phyloP scores from a whole-genome alignment of 371 early-diverging fungal genomes.

The Apophysomyces variabilis region DNA sequence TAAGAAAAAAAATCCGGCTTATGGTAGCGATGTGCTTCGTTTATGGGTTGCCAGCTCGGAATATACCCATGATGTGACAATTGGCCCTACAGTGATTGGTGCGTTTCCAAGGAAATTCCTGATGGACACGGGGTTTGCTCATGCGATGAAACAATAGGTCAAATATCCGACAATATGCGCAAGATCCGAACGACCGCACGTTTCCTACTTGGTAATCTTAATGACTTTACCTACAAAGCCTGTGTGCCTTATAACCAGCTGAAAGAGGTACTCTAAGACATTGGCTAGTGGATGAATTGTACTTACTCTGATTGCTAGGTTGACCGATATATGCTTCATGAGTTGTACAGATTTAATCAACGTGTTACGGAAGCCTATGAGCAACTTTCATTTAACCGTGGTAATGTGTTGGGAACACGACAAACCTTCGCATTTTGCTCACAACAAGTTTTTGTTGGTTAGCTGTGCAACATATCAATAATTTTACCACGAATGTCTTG shows the following conservation, averaged over 20 bases:
- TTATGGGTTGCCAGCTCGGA: conserved; percentile 88
- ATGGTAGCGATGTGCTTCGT: conserved; percentile 86
- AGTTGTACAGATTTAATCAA: conserved; percentile 64
- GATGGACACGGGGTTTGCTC: conserved; percentile 8
- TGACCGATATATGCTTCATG: conserved; percentile 76
- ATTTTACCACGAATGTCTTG: conserved; percentile 70
- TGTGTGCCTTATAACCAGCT: conserved; percentile 61
- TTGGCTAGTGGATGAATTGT: too few species aligned
- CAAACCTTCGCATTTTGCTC: not conserved
- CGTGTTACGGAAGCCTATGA: conserved; percentile 65
- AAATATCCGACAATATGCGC: conserved; percentile 70
- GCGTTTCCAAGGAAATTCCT: conserved; percentile 12
- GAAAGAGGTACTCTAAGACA: conserved; percentile 32
- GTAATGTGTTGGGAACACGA: conserved; percentile 30
- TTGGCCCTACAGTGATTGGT: conserved; percentile 74
- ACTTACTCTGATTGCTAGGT: conserved; percentile 35
- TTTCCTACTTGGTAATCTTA: conserved; percentile 83
- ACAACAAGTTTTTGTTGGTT: conserved; percentile 5
- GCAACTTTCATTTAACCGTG: conserved; percentile 69
- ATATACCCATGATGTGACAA: conserved; percentile 77
- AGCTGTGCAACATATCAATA: conserved; percentile 68
- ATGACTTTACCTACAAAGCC: conserved; percentile 60
- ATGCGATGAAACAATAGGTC: conserved; percentile 30
- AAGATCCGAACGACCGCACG: conserved; percentile 82
- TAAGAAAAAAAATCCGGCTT: conserved; percentile 71